Evolutionary conservation across 2,329 filamentous ascomycete genomes (phyloP).

Genomic region (Colletotrichum lentis): DNA sequence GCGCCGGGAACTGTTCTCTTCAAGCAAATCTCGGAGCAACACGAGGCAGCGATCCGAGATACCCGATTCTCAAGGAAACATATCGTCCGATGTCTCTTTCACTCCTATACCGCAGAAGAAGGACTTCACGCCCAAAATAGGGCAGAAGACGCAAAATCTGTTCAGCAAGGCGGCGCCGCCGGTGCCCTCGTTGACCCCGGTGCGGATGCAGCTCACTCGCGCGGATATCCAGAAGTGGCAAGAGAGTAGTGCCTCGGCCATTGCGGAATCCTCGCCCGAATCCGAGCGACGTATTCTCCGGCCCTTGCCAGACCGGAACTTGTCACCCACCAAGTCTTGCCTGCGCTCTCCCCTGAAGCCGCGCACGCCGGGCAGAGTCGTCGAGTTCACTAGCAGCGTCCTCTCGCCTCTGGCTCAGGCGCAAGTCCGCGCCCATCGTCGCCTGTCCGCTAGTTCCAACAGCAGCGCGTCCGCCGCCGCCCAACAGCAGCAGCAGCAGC

Average conservation of each 20-base stretch:
- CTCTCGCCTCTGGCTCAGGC: slow-evolving; percentile 57
- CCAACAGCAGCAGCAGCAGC: slow-evolving; percentile 14
- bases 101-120: slow-evolving; percentile 56
- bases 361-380: slow-evolving; percentile 65
- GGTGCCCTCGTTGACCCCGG: slow-evolving; percentile 47
- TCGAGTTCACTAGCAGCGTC: slow-evolving; percentile 64
- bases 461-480: slow-evolving; percentile 19
- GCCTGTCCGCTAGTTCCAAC: slow-evolving; percentile 17
- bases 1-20: slow-evolving; percentile 26
- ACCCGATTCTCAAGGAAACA: slow-evolving; percentile 42
- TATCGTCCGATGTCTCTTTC: slow-evolving; percentile 46
- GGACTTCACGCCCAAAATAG: slow-evolving; percentile 57
- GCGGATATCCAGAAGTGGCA: slow-evolving; percentile 55
- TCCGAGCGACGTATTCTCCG: slow-evolving; percentile 54
- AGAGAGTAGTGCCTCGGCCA: slow-evolving; percentile 49
- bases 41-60: slow-evolving; percentile 29
- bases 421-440: slow-evolving; percentile 38
- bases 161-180: slow-evolving; percentile 49
- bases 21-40: background rate
- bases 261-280: slow-evolving; percentile 50
- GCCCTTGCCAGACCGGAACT: slow-evolving; percentile 59
- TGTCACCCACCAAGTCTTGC: slow-evolving; percentile 65
- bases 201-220: slow-evolving; percentile 53
- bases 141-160: slow-evolving; percentile 49
- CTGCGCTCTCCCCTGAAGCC: slow-evolving; percentile 66